Evolutionary conservation across 1,284 basidiomycete genomes (phyloP).

Genomic region (Pseudozyma pruni): DNA sequence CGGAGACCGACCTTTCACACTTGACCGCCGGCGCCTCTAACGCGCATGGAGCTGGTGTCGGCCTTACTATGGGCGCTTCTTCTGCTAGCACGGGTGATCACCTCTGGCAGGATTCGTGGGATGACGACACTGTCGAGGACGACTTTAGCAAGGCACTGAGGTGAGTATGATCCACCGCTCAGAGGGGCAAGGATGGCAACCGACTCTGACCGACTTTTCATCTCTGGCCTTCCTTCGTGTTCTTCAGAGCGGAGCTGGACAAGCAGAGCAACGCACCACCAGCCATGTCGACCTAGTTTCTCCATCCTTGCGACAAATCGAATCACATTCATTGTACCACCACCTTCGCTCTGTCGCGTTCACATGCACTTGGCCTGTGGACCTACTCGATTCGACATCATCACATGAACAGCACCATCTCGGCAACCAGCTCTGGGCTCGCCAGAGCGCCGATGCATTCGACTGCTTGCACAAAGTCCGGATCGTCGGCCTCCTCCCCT

Average conservation of each 20-base stretch:
- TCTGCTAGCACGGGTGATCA: conserved; percentile 70
- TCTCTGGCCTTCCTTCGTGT: background rate
- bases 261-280: conserved; percentile 48
- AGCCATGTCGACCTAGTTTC: conserved; percentile 51
- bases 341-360: background rate
- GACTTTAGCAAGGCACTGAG: conserved; percentile 94
- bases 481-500: background rate
- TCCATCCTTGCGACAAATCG: background rate
- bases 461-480: conserved; percentile 32
- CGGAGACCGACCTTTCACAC: conserved; percentile 81
- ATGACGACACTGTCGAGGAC: conserved; percentile 97
- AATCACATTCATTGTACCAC: background rate
- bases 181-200: no score
- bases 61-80: conserved; percentile 48
- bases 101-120: conserved; percentile 99
- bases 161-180: conserved; percentile 70
- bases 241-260: conserved; percentile 53
- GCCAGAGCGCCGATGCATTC: conserved; percentile 37
- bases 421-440: conserved; percentile 16
- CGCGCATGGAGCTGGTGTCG: conserved; percentile 36
- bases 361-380: background rate
- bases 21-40: conserved; percentile 66
- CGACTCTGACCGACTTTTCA: background rate
- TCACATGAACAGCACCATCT: conserved; percentile 36
- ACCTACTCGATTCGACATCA: background rate